These are phyloP conservation scores for Candida sanyaensis DNA, from an alignment of 1,139 yeast species.

Conservation along the genomic window DNA sequence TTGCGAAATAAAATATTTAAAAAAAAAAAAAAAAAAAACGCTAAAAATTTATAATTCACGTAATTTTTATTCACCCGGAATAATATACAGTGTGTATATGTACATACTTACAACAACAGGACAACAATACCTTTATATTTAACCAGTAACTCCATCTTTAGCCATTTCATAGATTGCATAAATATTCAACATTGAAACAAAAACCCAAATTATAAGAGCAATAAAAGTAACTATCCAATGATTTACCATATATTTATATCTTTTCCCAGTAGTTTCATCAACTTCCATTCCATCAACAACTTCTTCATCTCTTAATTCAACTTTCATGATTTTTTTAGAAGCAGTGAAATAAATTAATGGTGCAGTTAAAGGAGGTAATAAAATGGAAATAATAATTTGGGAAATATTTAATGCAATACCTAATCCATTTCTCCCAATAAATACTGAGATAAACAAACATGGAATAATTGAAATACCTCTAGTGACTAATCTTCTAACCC, in stretches of 20 bases:
- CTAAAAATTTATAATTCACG: too few relatives aligned
- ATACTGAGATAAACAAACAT: conserved; percentile 58
- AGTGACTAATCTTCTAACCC: conserved; percentile 74
- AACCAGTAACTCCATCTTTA: conserved; percentile 36
- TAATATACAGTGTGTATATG: too few relatives aligned
- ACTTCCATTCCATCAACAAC: conserved; percentile 11
- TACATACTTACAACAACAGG: too few relatives aligned
- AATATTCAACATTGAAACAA: conserved; percentile 63
- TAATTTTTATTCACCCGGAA: too few relatives aligned
- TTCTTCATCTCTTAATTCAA: conserved; percentile 29
- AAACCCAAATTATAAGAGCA: conserved; percentile 60
- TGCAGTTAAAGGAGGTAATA: conserved; percentile 74
- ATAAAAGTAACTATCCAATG: conserved; percentile 55
- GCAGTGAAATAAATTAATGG: conserved; percentile 79
- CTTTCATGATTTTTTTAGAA: conserved; percentile 60
- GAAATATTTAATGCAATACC: conserved; percentile 68
- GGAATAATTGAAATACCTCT: conserved; percentile 74
- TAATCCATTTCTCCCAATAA: conserved; percentile 67
- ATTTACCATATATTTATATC: conserved; percentile 58
- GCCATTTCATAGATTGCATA: conserved; percentile 72
- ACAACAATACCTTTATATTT: too few relatives aligned
- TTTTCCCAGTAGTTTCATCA: conserved; percentile 14
- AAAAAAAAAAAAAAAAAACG: too few relatives aligned
- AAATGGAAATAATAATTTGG: conserved; percentile 72
- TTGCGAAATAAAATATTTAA: too few relatives aligned